phyloP scores from a whole-genome alignment of 441 rosid genomes.

The Populus tomentosa region DNA sequence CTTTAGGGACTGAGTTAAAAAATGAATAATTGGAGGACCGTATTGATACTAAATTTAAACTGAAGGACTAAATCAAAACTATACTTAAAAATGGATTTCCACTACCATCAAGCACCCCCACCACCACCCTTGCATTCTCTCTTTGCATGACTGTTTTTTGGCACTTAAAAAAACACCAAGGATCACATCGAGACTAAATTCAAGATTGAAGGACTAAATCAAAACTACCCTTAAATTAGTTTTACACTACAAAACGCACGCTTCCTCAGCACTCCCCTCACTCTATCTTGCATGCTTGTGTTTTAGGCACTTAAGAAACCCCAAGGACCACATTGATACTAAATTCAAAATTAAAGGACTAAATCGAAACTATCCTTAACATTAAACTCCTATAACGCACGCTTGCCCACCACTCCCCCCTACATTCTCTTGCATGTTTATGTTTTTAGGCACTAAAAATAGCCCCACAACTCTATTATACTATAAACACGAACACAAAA shows the following conservation, averaged over 20 bases:
- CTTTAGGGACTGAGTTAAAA: background rate
- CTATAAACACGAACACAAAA: background rate
- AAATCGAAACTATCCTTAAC: background rate
- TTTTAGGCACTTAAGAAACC: background rate
- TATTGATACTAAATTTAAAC: too few relatives aligned
- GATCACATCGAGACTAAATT: too few relatives aligned
- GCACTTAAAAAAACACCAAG: background rate
- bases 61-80: background rate
- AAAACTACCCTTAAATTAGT: too few relatives aligned
- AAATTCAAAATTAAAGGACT: background rate
- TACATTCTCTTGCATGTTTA: background rate
- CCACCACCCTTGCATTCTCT: too few relatives aligned
- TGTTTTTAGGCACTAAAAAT: background rate
- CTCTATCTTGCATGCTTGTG: too few relatives aligned
- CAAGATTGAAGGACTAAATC: background rate
- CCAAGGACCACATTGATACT: background rate
- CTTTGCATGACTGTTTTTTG: background rate
- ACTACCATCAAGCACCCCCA: background rate
- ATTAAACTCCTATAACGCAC: background rate
- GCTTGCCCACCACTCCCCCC: background rate
- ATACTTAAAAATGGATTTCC: too few relatives aligned
- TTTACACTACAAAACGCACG: too few relatives aligned
- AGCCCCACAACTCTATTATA: background rate
- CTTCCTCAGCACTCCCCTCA: too few relatives aligned
- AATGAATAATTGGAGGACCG: background rate